phyloP scores from a whole-genome alignment of 1,139 yeast species.

The Pichia norvegensis region DNA sequence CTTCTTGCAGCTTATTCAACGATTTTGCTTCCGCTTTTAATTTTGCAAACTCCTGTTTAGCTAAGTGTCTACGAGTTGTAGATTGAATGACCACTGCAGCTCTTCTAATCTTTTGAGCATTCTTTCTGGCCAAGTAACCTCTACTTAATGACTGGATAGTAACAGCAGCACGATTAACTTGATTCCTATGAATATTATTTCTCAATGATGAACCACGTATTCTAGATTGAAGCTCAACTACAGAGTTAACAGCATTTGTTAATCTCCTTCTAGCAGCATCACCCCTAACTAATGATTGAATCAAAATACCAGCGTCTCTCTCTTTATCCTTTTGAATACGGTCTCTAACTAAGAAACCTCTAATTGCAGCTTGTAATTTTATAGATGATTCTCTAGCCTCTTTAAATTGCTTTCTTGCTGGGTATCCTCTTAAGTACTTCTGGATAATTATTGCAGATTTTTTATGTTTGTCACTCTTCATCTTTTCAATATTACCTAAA shows the following conservation, averaged over 20 bases:
- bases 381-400: slow-evolving; percentile 49
- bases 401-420: slow-evolving; percentile 55
- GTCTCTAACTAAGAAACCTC: slow-evolving; percentile 58
- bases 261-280: slow-evolving; percentile 43
- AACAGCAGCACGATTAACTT: slow-evolving; percentile 50
- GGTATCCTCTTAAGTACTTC: slow-evolving; percentile 66
- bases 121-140: slow-evolving; percentile 45
- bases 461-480: slow-evolving; percentile 70
- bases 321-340: slow-evolving; percentile 54
- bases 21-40: slow-evolving; percentile 83
- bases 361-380: slow-evolving; percentile 50
- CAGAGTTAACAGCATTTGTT: slow-evolving; percentile 38
- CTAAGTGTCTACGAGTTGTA: slow-evolving; percentile 67
- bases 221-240: slow-evolving; percentile 57
- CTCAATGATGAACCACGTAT: slow-evolving; percentile 57
- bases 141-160: slow-evolving; percentile 64
- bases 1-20: slow-evolving; percentile 82
- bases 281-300: slow-evolving; percentile 75
- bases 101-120: slow-evolving; percentile 35
- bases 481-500: slow-evolving; percentile 83
- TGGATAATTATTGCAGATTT: slow-evolving; percentile 80
- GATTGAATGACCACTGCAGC: slow-evolving; percentile 71
- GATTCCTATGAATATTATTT: slow-evolving; percentile 26
- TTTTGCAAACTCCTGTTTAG: slow-evolving; percentile 53
- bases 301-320: slow-evolving; percentile 53